Percentiles rank a stretch among this genome's conserved stretches.
Conservation (phyloP, 805 yeast genomes). For the Saccharomycopsis synnaedendra region DNA sequence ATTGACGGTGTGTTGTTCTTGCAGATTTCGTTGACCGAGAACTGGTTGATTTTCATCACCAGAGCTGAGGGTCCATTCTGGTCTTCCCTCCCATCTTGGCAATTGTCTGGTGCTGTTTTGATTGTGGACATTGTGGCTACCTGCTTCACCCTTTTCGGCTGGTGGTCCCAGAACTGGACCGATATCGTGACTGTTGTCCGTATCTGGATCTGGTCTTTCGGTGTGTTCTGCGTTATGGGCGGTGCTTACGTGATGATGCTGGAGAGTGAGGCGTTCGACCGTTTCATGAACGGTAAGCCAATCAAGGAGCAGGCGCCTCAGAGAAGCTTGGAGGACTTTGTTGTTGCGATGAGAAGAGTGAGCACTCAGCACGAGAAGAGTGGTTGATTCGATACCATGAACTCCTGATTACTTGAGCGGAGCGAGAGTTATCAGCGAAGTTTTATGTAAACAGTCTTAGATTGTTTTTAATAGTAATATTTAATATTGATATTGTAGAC, state of each 20-base stretch:
- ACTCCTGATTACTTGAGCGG: too few relatives aligned
- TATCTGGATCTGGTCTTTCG: constrained; percentile 92
- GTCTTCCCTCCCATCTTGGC: constrained; percentile 96
- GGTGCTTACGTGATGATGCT: constrained; percentile 95
- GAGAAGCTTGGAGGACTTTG: constrained; percentile 75
- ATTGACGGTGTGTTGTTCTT: constrained; percentile 88
- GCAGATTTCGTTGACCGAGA: constrained; percentile 90
- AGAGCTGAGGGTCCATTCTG: constrained; percentile 98
- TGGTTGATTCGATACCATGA: not conserved
- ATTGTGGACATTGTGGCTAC: constrained; percentile 86
- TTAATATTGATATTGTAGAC: too few relatives aligned
- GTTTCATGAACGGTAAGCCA: constrained; percentile 76
- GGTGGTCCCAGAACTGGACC: constrained; percentile 98
- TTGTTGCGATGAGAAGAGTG: constrained; percentile 80
- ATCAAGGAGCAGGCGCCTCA: constrained; percentile 42
- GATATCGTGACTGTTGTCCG: constrained; percentile 91
- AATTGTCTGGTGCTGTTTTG: constrained; percentile 87
- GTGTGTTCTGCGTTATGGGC: constrained; percentile 93
- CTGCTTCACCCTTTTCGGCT: constrained; percentile 85
- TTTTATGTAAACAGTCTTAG: too few relatives aligned
- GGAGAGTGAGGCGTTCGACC: constrained; percentile 66
- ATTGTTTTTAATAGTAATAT: too few relatives aligned
- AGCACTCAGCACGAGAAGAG: constrained; percentile 68
- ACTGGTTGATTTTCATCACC: constrained; percentile 94
- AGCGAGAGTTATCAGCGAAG: too few relatives aligned